These are phyloP conservation scores for Venturia asperata DNA, from an alignment of 2,329 filamentous ascomycete species.

Conservation along the genomic window DNA sequence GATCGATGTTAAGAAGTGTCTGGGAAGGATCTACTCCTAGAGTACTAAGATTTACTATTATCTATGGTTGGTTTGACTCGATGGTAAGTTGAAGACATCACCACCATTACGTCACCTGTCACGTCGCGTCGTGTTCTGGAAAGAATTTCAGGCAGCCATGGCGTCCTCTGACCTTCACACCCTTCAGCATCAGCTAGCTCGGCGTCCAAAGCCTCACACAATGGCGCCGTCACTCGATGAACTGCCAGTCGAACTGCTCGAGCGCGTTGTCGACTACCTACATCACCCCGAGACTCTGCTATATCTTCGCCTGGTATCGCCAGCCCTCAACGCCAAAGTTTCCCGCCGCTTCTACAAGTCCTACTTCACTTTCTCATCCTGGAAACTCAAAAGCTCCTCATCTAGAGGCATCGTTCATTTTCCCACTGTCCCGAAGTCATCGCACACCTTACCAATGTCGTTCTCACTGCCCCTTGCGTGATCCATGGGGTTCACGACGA, in stretches of 20 bases:
- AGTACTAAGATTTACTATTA: not conserved
- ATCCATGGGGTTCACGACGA: not conserved
- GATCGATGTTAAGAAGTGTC: too few relatives aligned
- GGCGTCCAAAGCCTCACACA: not conserved
- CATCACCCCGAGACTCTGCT: conserved; percentile 15
- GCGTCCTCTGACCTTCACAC: too few relatives aligned
- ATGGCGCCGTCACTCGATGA: conserved; percentile 11
- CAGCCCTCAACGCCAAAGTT: not conserved
- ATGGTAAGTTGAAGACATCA: not conserved
- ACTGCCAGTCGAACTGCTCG: conserved; percentile 10
- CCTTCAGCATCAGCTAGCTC: not conserved
- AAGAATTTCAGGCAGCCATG: too few relatives aligned
- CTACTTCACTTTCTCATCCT: not conserved
- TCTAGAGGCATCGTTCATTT: not conserved
- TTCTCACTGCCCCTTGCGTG: not conserved
- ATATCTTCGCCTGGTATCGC: conserved; percentile 1
- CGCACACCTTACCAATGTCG: not conserved
- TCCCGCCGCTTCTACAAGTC: not conserved
- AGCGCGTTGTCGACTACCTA: conserved; percentile 10
- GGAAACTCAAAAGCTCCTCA: not conserved
- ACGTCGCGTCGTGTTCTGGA: not conserved
- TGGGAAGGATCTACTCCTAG: too few relatives aligned
- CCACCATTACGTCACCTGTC: not conserved
- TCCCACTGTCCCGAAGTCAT: not conserved
- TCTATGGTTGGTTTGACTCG: not conserved